phyloP scores from a whole-genome alignment of 371 early-diverging fungal species.

The Nematocida displodere region DNA sequence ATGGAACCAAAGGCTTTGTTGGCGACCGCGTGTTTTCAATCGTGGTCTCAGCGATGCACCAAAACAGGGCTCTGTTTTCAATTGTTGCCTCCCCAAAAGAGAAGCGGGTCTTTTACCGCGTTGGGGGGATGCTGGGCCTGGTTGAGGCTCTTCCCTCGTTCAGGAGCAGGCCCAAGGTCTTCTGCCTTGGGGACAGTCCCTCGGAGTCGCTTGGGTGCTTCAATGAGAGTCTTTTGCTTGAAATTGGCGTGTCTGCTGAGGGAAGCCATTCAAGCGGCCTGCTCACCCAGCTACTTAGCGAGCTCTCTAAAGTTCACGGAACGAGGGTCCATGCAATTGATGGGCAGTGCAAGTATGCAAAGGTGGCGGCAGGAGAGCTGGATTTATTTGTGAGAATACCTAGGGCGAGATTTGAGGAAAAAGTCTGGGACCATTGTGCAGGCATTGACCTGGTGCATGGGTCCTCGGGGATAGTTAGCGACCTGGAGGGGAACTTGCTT shows the following conservation, averaged over 20 bases:
- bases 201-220: background rate
- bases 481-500: background rate
- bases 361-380: conserved; percentile 3
- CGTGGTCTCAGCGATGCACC: conserved; percentile 8
- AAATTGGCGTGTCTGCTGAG: conserved; percentile 14
- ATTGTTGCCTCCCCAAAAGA: conserved; percentile 30
- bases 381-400: conserved; percentile 30
- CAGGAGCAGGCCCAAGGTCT: background rate
- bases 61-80: conserved; percentile 4
- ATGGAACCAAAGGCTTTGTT: conserved; percentile 42
- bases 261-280: background rate
- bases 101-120: background rate
- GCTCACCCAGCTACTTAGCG: background rate
- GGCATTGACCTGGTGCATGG: conserved; percentile 32
- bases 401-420: conserved; percentile 7
- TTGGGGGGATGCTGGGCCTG: background rate
- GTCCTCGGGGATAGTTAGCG: conserved; percentile 2
- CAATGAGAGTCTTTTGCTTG: background rate
- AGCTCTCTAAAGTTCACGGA: background rate
- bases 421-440: conserved; percentile 48
- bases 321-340: background rate
- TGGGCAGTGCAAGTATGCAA: conserved; percentile 47
- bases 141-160: background rate
- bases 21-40: background rate
- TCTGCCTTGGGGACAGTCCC: background rate